Conservation (phyloP, 768 basidiomycete species). For the Coprinopsis strossmayeri region DNA sequence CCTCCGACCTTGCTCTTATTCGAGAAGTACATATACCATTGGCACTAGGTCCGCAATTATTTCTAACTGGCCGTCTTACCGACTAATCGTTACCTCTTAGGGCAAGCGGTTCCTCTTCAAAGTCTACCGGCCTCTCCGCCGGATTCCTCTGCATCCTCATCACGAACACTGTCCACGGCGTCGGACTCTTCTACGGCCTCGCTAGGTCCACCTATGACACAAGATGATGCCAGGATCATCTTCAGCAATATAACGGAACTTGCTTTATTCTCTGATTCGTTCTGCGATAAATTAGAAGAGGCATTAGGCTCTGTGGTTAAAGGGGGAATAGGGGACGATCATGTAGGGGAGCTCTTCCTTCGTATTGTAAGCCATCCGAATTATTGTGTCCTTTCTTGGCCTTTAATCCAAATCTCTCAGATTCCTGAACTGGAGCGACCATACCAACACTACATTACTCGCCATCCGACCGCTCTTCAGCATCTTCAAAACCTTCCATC, state of each 20-base stretch:
- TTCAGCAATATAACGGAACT: slow-evolving; percentile 76
- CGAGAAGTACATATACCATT: slow-evolving; percentile 74
- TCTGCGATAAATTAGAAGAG: slow-evolving; percentile 57
- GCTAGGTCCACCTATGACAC: slow-evolving; percentile 56
- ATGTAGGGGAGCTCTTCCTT: slow-evolving; percentile 64
- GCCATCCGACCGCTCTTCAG: slow-evolving; percentile 66
- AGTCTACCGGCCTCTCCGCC: slow-evolving; percentile 38
- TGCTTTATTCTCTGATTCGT: slow-evolving; percentile 61
- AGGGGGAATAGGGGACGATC: slow-evolving; percentile 62
- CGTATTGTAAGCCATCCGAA: slow-evolving; percentile 46
- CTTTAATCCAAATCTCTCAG: slow-evolving; percentile 27
- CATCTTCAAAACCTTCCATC: slow-evolving; percentile 48
- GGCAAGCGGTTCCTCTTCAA: slow-evolving; percentile 27
- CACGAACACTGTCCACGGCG: slow-evolving; percentile 42
- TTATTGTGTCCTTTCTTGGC: slow-evolving; percentile 1
- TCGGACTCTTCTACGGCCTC: slow-evolving; percentile 38
- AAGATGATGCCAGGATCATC: slow-evolving; percentile 62
- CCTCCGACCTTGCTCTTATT: slow-evolving; percentile 76
- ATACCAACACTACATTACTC: slow-evolving; percentile 78
- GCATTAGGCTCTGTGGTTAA: slow-evolving; percentile 60
- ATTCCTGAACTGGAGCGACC: slow-evolving; percentile 63
- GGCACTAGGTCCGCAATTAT: slow-evolving; percentile 47
- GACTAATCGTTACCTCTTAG: slow-evolving; percentile 15
- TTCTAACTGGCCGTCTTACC: slow-evolving; percentile 8
- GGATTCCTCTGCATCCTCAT: slow-evolving; percentile 45